Base-by-base conservation (phyloP, 2,329 filamentous ascomycete genomes). In the Talaromyces funiculosus region DNA sequence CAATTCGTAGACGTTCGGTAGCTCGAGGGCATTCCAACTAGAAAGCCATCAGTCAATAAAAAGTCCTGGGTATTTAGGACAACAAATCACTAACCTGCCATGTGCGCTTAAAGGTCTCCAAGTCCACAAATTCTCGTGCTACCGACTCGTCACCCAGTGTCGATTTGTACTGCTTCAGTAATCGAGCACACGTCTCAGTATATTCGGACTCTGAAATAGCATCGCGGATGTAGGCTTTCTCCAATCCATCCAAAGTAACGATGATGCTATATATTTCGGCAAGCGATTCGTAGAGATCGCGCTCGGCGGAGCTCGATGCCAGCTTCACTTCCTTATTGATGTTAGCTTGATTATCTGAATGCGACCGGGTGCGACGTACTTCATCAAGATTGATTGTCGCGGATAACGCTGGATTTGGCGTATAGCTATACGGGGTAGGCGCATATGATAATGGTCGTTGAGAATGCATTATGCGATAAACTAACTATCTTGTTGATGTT, bases 221-320 rank as follows among this genome's bases (percentile, higher is more conserved):
- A 80, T 99, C 94, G 71, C 96, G 95, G 40, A 99, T 84, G 71
- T 96, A 99, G 0, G 93, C 95, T 74, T 95, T 96, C 71, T 99
- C 94, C 1, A 99, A 84, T 65, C 95, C 92, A 72, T 99, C 94
- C 3, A 99, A 81, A 0, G 94, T 97, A 63, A 97, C 85, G 38
- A 99, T 93, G 66, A 99, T 97, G 77, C 92, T 96, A 77, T 97
- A 99, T 24, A 99, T 87, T 76, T 99, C 94, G 59, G 93, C 94
- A 14, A 99, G 85, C 1, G 94, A 97, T 71, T 97, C 94, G 74
- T 97, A 91, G 1, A 97, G 82, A 72, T 99, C 92, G 63, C 93
- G 88, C 77, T 97, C 93, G 42, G 90, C 88, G 67, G 90, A 87
- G 22, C 88, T 95, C 40, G 90, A 88, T 54, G 91, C 86, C 62